Percentiles rank a stretch among this genome's conserved stretches.
Conservation (phyloP, 441 rosid species). For the Daphne laureola region DNA sequence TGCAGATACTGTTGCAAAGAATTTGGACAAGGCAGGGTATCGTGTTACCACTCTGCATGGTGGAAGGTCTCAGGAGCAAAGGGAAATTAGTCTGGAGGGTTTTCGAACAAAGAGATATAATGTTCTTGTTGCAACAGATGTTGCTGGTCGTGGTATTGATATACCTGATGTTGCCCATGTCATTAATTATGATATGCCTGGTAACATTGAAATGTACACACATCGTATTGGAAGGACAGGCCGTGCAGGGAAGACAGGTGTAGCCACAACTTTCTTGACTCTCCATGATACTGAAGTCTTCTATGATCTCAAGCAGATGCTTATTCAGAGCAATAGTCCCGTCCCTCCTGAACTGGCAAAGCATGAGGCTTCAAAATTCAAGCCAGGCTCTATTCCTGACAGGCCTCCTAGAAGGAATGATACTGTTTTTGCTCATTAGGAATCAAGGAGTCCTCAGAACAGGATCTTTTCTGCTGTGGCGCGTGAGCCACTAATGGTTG, state of each 20-base stretch:
- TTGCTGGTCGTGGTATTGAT: conserved; percentile 90
- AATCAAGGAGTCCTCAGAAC: not conserved
- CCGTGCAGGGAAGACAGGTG: conserved; percentile 92
- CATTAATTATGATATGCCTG: conserved; percentile 88
- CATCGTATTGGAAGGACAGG: conserved; percentile 97
- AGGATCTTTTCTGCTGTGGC: no score
- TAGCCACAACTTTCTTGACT: conserved; percentile 78
- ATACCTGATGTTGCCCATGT: conserved; percentile 94
- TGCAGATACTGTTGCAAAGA: conserved; percentile 62
- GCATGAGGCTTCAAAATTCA: conserved; percentile 76
- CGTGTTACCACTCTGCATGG: conserved; percentile 91
- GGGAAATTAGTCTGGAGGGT: conserved; percentile 71
- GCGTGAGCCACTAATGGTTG: no score
- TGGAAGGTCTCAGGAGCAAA: conserved; percentile 93
- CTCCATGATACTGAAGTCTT: conserved; percentile 52
- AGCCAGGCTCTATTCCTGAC: conserved; percentile 63
- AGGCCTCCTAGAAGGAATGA: conserved; percentile 78
- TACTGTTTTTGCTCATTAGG: conserved; percentile 55
- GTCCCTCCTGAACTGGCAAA: conserved; percentile 74
- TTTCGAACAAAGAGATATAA: conserved; percentile 67
- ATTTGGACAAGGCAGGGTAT: conserved; percentile 77
- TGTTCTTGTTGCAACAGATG: conserved; percentile 93
- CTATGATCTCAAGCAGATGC: conserved; percentile 82
- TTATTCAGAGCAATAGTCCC: conserved; percentile 54
- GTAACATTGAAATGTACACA: conserved; percentile 77